Conservation (phyloP, 805 yeast genomes). For the Pichia membranifaciens region DNA sequence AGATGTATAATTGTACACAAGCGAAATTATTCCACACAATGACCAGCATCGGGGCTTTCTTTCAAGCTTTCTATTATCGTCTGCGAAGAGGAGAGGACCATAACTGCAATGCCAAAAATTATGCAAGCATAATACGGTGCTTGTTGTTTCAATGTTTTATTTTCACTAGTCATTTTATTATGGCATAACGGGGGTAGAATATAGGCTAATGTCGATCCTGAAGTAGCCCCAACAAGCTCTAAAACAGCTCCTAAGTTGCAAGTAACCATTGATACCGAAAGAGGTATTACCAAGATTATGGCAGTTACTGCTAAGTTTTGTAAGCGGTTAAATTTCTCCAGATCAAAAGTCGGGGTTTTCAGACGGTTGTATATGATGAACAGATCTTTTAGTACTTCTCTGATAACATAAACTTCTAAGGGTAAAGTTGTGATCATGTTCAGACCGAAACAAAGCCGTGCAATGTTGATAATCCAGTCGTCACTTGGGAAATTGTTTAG, state of each 20-base stretch:
- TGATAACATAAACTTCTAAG: constrained; percentile 79
- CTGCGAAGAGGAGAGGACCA: constrained; percentile 76
- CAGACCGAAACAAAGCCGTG: constrained; percentile 85
- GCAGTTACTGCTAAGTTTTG: constrained; percentile 66
- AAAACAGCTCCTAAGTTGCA: constrained; percentile 86
- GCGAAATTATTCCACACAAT: constrained; percentile 36
- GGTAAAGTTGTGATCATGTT: constrained; percentile 93
- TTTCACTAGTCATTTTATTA: constrained; percentile 52
- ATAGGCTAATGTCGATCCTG: constrained; percentile 90
- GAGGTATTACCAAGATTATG: constrained; percentile 55
- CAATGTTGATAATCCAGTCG: constrained; percentile 74
- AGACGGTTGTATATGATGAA: constrained; percentile 27
- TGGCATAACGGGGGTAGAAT: constrained; percentile 85
- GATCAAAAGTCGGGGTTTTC: constrained; percentile 14
- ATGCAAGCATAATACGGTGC: constrained; percentile 57
- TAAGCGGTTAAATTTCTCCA: constrained; percentile 29
- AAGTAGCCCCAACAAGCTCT: constrained; percentile 87
- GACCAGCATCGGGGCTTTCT: constrained; percentile 36
- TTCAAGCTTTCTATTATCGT: constrained; percentile 47
- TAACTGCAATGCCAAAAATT: constrained; percentile 65
- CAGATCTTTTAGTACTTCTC: constrained; percentile 78
- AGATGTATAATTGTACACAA: not conserved
- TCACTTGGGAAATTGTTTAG: constrained; percentile 77
- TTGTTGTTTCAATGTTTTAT: constrained; percentile 38
- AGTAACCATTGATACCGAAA: constrained; percentile 71